A percentile compares a stretch with the other conserved stretches of the same genome.
These are phyloP conservation scores for Penicillium sp. DNA, from an alignment of 2,329 filamentous ascomycete genomes.

Conservation along the genomic window DNA sequence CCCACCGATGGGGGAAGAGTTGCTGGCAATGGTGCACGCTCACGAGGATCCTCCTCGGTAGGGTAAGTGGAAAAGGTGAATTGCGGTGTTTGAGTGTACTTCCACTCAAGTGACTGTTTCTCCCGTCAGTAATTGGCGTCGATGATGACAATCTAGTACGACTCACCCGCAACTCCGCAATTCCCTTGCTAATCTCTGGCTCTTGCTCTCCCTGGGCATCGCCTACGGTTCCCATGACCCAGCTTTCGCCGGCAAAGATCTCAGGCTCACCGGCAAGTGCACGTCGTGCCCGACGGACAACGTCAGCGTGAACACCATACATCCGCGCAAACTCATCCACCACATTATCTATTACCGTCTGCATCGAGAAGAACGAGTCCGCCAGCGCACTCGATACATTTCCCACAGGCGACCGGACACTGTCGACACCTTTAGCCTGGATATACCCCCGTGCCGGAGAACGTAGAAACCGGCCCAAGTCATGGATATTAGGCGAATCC, in stretches of 20 bases:
- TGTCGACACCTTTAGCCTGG: constrained; percentile 83
- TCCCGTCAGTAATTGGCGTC: not conserved
- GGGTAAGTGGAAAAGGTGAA: constrained; percentile 72
- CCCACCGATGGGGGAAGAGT: constrained; percentile 54
- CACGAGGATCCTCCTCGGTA: constrained; percentile 61
- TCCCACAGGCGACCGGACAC: constrained; percentile 79
- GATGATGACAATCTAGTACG: constrained; percentile 6
- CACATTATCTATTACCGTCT: constrained; percentile 58
- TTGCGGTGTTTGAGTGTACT: constrained; percentile 81
- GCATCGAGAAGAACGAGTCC: constrained; percentile 55
- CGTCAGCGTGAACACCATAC: constrained; percentile 58
- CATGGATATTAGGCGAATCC: constrained; percentile 70
- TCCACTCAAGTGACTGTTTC: constrained; percentile 62
- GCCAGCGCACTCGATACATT: constrained; percentile 69
- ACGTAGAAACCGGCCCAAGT: constrained; percentile 70
- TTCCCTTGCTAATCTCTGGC: constrained; percentile 63
- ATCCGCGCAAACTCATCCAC: constrained; percentile 67
- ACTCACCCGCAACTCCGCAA: constrained; percentile 59
- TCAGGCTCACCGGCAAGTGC: constrained; percentile 41
- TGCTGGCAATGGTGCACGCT: constrained; percentile 56
- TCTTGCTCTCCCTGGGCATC: constrained; percentile 51
- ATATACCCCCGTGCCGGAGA: constrained; percentile 80
- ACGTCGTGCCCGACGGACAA: constrained; percentile 37
- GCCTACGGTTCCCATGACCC: constrained; percentile 54
- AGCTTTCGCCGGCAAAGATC: constrained; percentile 39